Conservation (phyloP, 352 stramenopile genomes). For the Aphanomyces cochlioides region DNA sequence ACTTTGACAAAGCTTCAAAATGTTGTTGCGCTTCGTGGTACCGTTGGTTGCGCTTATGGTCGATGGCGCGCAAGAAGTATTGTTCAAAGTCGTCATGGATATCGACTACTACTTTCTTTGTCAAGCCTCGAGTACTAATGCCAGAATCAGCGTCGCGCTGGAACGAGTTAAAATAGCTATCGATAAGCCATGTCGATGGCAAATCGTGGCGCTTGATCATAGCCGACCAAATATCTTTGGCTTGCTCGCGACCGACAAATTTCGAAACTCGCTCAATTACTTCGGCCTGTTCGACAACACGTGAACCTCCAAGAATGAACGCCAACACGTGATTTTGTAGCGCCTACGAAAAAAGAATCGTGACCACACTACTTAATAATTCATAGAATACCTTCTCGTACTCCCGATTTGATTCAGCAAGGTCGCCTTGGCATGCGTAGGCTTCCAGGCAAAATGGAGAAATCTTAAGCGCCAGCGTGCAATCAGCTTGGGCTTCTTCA, state of each 20-base stretch:
- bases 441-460: conserved; percentile 39
- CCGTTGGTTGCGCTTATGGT: conserved; percentile 57
- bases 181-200: conserved; percentile 67
- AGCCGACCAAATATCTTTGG: conserved; percentile 60
- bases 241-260: conserved; percentile 54
- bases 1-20: conserved; percentile 13
- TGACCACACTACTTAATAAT: not conserved
- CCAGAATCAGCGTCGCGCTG: conserved; percentile 69
- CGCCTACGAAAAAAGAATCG: conserved; percentile 31
- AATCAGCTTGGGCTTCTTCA: conserved; percentile 56
- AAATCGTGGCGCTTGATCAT: conserved; percentile 75
- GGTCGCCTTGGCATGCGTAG: conserved; percentile 44
- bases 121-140: conserved; percentile 42
- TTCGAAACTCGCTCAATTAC: conserved; percentile 71
- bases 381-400: conserved; percentile 28
- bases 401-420: conserved; percentile 52
- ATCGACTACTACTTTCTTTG: conserved; percentile 40
- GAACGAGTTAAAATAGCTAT: conserved; percentile 85
- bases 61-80: conserved; percentile 60
- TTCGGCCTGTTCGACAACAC: conserved; percentile 59
- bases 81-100: conserved; percentile 42
- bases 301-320: conserved; percentile 78
- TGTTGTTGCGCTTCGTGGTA: conserved; percentile 53
- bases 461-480: conserved; percentile 50
- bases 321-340: conserved; percentile 82